Evolutionary conservation across 2,329 filamentous ascomycete genomes (phyloP), one percentile per base, ranked within the genome.

Genomic region (Aspergillus calidoustus): DNA sequence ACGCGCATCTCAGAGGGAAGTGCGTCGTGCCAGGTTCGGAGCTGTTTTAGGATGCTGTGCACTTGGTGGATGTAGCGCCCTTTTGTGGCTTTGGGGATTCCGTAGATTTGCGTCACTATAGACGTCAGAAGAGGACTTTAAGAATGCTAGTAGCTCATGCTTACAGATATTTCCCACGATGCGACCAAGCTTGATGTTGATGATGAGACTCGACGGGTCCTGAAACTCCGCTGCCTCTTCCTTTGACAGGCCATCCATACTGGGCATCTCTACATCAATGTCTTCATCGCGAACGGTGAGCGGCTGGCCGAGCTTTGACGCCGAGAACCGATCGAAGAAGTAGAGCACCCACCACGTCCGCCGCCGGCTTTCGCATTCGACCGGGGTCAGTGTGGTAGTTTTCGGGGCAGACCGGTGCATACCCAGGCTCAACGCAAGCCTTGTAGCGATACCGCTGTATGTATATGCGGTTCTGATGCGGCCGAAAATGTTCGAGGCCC

Each of bases 301-400:
- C 5, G 59, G 59, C 41, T 61, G 59, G 7, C 59, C 59, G 9
- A 61, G 59, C 43, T 61, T 61, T 3, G 59, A 61, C n/a, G 59
- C 59, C 3, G 59, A 61, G 41, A 61, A 61, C 8, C 59, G 59
- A 34, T 61, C 59, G 31, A 61, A 61, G 30, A 61, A 61, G 54
- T 61, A 61, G 17, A 61, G 49, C 23, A 61, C 59, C 59, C 59
- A 61, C 59, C 59, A 61, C 9, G 59, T 57, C 31, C 59, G 54
- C n/a, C 59, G 59, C 48, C 59, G 59, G 19, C 59, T 61, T 49
- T 61, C 59, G 23, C 59, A 54, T 31, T 61, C 59, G 17, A 61
- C 49, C 9, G 59, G 59, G 1, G 54, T 57, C 28, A 61, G 49
- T 7, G 48, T 61, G 43, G 43, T 50, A 38, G 57, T 54, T 28